These are phyloP conservation scores for Biscutella auriculata DNA, from an alignment of 441 rosid species.

Conservation along the genomic window DNA sequence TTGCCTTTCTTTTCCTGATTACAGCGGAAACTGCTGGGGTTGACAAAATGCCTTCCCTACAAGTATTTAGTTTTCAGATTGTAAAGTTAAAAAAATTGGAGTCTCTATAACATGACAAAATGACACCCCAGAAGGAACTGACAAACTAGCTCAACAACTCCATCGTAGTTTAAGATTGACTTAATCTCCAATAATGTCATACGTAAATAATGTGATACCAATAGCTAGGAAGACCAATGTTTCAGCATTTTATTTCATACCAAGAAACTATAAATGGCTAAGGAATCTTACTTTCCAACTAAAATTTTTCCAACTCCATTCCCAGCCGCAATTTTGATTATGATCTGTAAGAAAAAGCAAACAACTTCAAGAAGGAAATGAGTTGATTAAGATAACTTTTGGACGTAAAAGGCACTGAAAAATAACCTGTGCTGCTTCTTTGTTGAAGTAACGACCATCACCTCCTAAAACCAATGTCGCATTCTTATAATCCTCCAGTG, in stretches of 20 bases:
- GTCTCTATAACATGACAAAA: background rate
- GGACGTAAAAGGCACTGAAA: background rate
- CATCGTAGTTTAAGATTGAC: background rate
- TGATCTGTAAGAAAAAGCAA: slow-evolving; percentile 44
- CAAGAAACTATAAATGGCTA: background rate
- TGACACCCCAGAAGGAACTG: background rate
- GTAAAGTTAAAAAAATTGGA: background rate
- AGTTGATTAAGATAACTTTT: background rate
- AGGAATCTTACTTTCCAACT: slow-evolving; percentile 66
- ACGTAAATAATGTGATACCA: background rate
- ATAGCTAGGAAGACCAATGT: background rate
- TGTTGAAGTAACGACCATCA: slow-evolving; percentile 81
- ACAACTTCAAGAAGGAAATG: background rate
- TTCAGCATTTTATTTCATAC: background rate
- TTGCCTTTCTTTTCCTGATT: slow-evolving; percentile 69
- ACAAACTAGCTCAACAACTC: background rate
- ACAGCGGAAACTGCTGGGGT: slow-evolving; percentile 94
- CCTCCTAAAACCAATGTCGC: slow-evolving; percentile 82
- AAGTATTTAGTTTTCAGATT: slow-evolving; percentile 1
- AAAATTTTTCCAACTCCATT: slow-evolving; percentile 77
- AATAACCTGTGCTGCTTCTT: slow-evolving; percentile 76
- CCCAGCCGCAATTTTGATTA: slow-evolving; percentile 90
- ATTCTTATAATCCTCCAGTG: slow-evolving; percentile 62
- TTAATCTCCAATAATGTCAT: background rate
- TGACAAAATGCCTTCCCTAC: slow-evolving; percentile 79